Base-by-base conservation (phyloP, 257 asterid species). In the Scutellaria barbata region DNA sequence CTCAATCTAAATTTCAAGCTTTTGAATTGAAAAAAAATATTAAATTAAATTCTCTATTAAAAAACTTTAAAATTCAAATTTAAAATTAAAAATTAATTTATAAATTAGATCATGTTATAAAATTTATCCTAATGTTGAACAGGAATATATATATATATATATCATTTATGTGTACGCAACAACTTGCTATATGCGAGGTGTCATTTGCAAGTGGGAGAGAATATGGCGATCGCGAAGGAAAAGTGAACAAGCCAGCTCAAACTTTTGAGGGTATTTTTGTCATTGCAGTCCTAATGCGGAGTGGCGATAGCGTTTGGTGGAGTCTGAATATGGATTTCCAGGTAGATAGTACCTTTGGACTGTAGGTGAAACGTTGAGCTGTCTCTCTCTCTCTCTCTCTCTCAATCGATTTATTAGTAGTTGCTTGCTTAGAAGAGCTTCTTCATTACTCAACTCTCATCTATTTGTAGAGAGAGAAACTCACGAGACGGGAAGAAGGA, bases 391-490 rank as follows among this genome's bases (percentile, higher is more conserved):
- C 52, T 61, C 60, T 71, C 63, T 16, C 42, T 66, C 30, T 57
- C 77, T 11, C 52, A 68, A 30, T 13, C 54, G 43, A 53, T 62
- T 69, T 35, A 51, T 48, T 22, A 25, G 64, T 57, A 16, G 51
- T 54, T 61, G 42, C 20, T 25, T 25, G 3, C 51, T 59, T 22
- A 22, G 25, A 8, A 8, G 57, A 52, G 55, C 87, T 80, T 79
- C 53, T 25, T 60, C 61, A 40, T 68, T 70, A 79, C 89, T 67
- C 85, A 71, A 53, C 69, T 63, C 47, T 55, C 69, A 39, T 76
- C 78, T 85, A 75, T 70, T 55, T 72, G 18, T 73, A 79, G 76
- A 66, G 79, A 84, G 76, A 79, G 81, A 77, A 62, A 72, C 75
- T 67, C 35, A 64, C 10, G 61, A 63, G 48, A 2, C 58, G 48